phyloP scores from a whole-genome alignment of 441 rosid genomes.

The Omphalea diandra region DNA sequence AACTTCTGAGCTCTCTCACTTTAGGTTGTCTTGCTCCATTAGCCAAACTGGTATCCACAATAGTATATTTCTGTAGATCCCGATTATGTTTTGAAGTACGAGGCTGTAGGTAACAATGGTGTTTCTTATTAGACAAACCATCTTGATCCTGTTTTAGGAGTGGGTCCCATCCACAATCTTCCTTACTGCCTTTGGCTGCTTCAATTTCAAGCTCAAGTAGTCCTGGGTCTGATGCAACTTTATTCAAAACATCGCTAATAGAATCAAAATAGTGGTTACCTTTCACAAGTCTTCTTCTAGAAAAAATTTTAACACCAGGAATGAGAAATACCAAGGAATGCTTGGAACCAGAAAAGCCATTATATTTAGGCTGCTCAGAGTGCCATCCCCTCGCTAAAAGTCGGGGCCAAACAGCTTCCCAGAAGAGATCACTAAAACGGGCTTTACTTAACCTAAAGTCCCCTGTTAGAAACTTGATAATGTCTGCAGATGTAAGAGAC shows the following conservation, averaged over 20 bases:
- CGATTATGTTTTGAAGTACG: slow-evolving; percentile 34
- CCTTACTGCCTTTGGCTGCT: slow-evolving; percentile 33
- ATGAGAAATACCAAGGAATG: slow-evolving; percentile 68
- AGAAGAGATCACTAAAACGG: slow-evolving; percentile 57
- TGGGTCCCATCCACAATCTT: slow-evolving; percentile 35
- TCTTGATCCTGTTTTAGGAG: slow-evolving; percentile 25
- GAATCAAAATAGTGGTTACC: slow-evolving; percentile 82
- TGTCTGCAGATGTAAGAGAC: slow-evolving; percentile 40
- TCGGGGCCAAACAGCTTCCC: slow-evolving; percentile 79
- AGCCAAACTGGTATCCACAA: slow-evolving; percentile 66
- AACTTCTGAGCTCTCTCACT: slow-evolving; percentile 55
- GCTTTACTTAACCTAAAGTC: slow-evolving; percentile 61
- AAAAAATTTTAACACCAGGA: slow-evolving; percentile 65
- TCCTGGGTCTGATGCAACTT: slow-evolving; percentile 69
- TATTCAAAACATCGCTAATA: slow-evolving; percentile 65
- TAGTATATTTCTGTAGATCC: slow-evolving; percentile 44
- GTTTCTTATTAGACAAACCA: slow-evolving; percentile 29
- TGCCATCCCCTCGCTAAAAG: slow-evolving; percentile 70
- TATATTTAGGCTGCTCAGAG: slow-evolving; percentile 53
- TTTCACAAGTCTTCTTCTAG: slow-evolving; percentile 63
- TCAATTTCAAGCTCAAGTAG: slow-evolving; percentile 60
- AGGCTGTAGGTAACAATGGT: slow-evolving; percentile 59
- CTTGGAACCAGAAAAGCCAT: slow-evolving; percentile 32
- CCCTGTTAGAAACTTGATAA: slow-evolving; percentile 49
- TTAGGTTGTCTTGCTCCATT: slow-evolving; percentile 29